Evolutionary conservation across 352 stramenopile genomes (phyloP).

Genomic region (Phytopythium delawarense): DNA sequence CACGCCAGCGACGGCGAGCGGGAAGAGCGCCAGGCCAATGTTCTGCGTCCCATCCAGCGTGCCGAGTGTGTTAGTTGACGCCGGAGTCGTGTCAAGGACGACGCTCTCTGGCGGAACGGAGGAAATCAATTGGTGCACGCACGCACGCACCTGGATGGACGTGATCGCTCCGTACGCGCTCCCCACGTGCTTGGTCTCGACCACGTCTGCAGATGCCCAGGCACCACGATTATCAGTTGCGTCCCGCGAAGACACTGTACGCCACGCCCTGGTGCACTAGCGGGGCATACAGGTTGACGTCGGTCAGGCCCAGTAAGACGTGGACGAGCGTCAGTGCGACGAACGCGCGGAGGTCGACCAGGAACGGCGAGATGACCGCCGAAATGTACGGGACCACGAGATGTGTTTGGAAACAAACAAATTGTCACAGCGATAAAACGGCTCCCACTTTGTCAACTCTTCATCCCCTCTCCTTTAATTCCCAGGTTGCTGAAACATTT

Average conservation of each 20-base stretch:
- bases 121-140: neutral
- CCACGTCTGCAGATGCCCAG: conserved; percentile 46
- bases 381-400: conserved; percentile 94
- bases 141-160: conserved; percentile 76
- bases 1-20: conserved; percentile 65
- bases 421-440: neutral
- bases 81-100: neutral
- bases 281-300: conserved; percentile 74
- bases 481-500: neutral
- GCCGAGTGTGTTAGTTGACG: neutral
- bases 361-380: conserved; percentile 82
- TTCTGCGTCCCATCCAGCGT: conserved; percentile 38
- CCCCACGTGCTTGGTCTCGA: conserved; percentile 83
- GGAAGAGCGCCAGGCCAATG: conserved; percentile 76
- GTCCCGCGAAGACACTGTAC: conserved; percentile 87
- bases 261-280: conserved; percentile 89
- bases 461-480: neutral
- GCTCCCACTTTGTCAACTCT: neutral
- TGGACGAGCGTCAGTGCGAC: conserved; percentile 86
- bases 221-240: neutral
- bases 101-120: neutral
- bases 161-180: conserved; percentile 93
- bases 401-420: too few relatives aligned
- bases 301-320: conserved; percentile 72
- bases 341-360: conserved; percentile 85